phyloP scores from a whole-genome alignment of 768 basidiomycete species.

The Panellus pusillus region DNA sequence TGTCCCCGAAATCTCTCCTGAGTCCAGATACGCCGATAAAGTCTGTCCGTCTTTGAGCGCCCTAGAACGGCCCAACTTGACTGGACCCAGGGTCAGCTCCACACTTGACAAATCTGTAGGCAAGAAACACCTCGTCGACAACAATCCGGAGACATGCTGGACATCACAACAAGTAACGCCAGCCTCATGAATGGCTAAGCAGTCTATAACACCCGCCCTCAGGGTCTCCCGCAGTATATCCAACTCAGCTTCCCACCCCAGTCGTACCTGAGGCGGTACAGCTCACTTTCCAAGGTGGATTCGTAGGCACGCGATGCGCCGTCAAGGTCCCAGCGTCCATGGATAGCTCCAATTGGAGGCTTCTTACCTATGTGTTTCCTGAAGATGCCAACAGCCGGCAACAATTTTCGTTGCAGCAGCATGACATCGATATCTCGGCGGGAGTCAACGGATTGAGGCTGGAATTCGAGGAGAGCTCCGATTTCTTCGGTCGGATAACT shows the following conservation, averaged over 20 bases:
- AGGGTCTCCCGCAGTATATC: slow-evolving; percentile 80
- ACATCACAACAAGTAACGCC: slow-evolving; percentile 68
- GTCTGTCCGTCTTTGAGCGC: slow-evolving; percentile 33
- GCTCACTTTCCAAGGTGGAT: slow-evolving; percentile 84
- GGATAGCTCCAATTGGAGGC: slow-evolving; percentile 43
- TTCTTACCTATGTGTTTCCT: slow-evolving; percentile 62
- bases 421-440: slow-evolving; percentile 15
- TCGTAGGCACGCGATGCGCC: slow-evolving; percentile 69
- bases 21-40: slow-evolving; percentile 49
- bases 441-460: slow-evolving; percentile 56
- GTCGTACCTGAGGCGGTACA: slow-evolving; percentile 58
- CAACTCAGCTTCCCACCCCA: slow-evolving; percentile 56
- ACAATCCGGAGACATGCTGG: slow-evolving; percentile 81
- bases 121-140: slow-evolving; percentile 70
- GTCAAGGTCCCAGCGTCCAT: slow-evolving; percentile 40
- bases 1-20: slow-evolving; percentile 38
- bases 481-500: slow-evolving; percentile 70
- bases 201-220: slow-evolving; percentile 6
- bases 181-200: neutral
- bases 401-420: slow-evolving; percentile 50
- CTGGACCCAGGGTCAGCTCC: slow-evolving; percentile 66
- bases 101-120: slow-evolving; percentile 71
- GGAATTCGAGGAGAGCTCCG: slow-evolving; percentile 78
- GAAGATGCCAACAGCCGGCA: slow-evolving; percentile 80
- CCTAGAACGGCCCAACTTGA: slow-evolving; percentile 8